Evolutionary conservation across 768 basidiomycete species (phyloP).

Genomic region (Tephrocybe sp.): DNA sequence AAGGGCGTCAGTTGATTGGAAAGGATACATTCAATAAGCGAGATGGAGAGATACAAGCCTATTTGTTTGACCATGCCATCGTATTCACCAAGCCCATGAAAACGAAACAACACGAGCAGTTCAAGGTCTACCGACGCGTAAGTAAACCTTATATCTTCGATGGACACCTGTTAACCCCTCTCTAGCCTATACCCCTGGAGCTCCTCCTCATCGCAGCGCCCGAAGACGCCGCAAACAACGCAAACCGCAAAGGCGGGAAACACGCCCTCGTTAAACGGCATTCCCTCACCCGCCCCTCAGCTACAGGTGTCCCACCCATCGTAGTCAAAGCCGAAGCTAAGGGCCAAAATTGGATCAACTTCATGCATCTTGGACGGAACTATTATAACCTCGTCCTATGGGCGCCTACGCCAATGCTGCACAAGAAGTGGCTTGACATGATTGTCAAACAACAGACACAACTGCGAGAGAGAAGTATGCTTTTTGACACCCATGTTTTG

Average conservation of each 20-base stretch:
- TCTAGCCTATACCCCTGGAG: constrained; percentile 93
- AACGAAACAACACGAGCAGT: constrained; percentile 90
- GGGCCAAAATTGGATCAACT: constrained; percentile 89
- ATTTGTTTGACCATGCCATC: constrained; percentile 95
- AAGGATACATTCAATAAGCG: constrained; percentile 90
- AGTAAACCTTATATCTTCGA: constrained; percentile 24
- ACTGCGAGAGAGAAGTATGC: constrained; percentile 79
- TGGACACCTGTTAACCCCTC: not conserved
- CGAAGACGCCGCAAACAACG: constrained; percentile 54
- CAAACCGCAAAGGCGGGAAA: constrained; percentile 36
- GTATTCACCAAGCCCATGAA: constrained; percentile 85
- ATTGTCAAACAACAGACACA: constrained; percentile 88
- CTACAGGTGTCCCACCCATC: constrained; percentile 46
- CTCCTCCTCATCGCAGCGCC: constrained; percentile 80
- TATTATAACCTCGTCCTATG: constrained; percentile 91
- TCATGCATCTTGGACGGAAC: constrained; percentile 91
- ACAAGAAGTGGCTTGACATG: constrained; percentile 92
- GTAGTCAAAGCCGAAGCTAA: constrained; percentile 64
- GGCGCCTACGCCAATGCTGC: constrained; percentile 80
- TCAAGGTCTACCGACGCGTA: constrained; percentile 91
- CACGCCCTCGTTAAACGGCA: constrained; percentile 48
- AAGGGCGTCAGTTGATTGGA: constrained; percentile 87
- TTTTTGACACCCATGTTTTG: constrained; percentile 84
- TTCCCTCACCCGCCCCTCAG: constrained; percentile 39
- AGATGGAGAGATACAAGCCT: constrained; percentile 89